A percentile compares a stretch with the other conserved stretches of the same genome.
phyloP scores from a whole-genome alignment of 129 eudicot genomes.

The Deinandra increscens region DNA sequence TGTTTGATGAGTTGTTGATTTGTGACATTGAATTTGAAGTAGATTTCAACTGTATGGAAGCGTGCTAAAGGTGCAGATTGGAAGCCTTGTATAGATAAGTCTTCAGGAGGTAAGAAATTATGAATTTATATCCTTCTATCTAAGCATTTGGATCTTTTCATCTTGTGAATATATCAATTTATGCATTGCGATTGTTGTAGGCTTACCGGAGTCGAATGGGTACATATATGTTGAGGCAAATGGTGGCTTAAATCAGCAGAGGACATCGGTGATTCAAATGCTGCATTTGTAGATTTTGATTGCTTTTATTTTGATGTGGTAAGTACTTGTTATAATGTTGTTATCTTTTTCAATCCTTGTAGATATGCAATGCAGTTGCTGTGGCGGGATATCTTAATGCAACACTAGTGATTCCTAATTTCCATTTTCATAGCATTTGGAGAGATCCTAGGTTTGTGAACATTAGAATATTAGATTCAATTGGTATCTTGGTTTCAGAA shows the following conservation, averaged over 20 bases:
- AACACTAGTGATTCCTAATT: slow-evolving; percentile 88
- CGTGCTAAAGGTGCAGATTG: slow-evolving; percentile 80
- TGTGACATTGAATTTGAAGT: slow-evolving; percentile 21
- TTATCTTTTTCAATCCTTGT: slow-evolving; percentile 21
- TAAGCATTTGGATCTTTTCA: neutral
- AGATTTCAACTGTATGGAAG: slow-evolving; percentile 90
- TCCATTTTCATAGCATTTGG: slow-evolving; percentile 98
- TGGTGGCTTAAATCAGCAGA: slow-evolving; percentile 97
- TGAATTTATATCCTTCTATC: neutral
- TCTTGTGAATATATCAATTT: slow-evolving; percentile 10
- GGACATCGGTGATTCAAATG: slow-evolving; percentile 61
- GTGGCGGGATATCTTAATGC: slow-evolving; percentile 99
- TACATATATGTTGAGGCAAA: slow-evolving; percentile 89
- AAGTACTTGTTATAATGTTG: neutral
- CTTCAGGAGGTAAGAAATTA: slow-evolving; percentile 72
- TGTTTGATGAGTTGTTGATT: slow-evolving; percentile 10
- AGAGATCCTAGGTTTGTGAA: slow-evolving; percentile 87
- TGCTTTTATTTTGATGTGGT: neutral
- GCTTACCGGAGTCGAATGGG: slow-evolving; percentile 88
- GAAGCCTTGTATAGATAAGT: slow-evolving; percentile 77
- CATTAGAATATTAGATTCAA: neutral
- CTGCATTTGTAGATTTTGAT: neutral
- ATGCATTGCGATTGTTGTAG: slow-evolving; percentile 32
- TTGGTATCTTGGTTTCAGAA: neutral
- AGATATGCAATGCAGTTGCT: slow-evolving; percentile 99